Conservation (phyloP, 805 yeast genomes). For the Saturnispora quitensis region DNA sequence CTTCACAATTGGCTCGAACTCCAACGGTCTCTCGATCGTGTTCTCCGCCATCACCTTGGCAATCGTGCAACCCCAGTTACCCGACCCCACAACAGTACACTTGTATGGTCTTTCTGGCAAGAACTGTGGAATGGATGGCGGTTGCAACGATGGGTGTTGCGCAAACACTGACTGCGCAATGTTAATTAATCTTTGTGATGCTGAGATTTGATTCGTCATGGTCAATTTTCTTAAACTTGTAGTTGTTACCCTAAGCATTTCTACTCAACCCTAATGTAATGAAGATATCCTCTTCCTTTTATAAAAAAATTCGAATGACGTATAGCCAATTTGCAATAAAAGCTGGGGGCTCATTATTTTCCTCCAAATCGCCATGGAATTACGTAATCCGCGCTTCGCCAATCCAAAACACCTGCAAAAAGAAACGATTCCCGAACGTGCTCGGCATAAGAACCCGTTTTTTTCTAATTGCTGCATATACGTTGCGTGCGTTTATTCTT, state of each 20-base stretch:
- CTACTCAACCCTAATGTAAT: not conserved
- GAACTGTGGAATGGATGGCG: constrained; percentile 13
- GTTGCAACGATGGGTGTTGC: constrained; percentile 11
- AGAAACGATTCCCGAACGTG: not conserved
- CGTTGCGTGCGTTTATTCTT: not conserved
- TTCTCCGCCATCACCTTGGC: constrained; percentile 94
- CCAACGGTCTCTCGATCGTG: constrained; percentile 56
- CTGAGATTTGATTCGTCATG: constrained; percentile 8
- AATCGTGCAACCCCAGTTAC: constrained; percentile 97
- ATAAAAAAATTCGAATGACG: not conserved
- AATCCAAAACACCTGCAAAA: not conserved
- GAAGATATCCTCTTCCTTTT: not conserved
- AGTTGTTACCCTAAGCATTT: not conserved
- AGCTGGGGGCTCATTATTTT: not conserved
- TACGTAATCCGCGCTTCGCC: not conserved
- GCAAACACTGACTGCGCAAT: constrained; percentile 17
- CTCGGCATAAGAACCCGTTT: not conserved
- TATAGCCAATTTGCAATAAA: not conserved
- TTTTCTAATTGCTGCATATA: not conserved
- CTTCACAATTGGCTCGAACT: constrained; percentile 66
- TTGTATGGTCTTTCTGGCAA: constrained; percentile 33
- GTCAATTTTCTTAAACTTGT: not conserved
- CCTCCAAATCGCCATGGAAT: not conserved
- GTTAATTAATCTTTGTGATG: constrained; percentile 20
- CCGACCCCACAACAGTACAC: constrained; percentile 83